phyloP scores from a whole-genome alignment of 2,329 filamentous ascomycete genomes.

The Lecanosticta acicola region DNA sequence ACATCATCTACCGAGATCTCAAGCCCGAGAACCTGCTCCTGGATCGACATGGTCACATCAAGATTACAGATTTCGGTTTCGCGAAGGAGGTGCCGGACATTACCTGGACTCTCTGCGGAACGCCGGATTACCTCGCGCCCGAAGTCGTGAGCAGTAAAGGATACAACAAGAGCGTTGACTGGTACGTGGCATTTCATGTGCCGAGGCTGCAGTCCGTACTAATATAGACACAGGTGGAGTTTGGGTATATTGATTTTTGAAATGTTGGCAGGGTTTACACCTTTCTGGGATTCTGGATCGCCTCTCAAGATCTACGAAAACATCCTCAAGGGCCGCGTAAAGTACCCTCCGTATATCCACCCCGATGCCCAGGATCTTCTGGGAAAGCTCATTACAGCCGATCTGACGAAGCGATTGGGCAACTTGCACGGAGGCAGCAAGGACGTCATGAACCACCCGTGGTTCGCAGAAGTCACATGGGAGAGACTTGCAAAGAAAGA shows the following conservation, averaged over 20 bases:
- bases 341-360: slow-evolving; percentile 94
- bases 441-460: slow-evolving; percentile 91
- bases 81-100: slow-evolving; percentile 98
- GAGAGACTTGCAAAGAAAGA: slow-evolving; percentile 90
- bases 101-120: slow-evolving; percentile 97
- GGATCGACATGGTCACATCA: slow-evolving; percentile 79
- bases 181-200: slow-evolving; percentile 54
- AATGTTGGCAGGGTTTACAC: slow-evolving; percentile 98
- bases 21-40: slow-evolving; percentile 94
- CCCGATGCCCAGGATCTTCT: slow-evolving; percentile 89
- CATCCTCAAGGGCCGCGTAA: slow-evolving; percentile 90
- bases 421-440: slow-evolving; percentile 86
- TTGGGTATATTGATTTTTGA: slow-evolving; percentile 97
- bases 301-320: slow-evolving; percentile 99
- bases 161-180: slow-evolving; percentile 99
- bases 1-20: slow-evolving; percentile 96
- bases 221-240: slow-evolving; percentile 72
- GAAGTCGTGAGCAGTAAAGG: slow-evolving; percentile 99
- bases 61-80: slow-evolving; percentile 93
- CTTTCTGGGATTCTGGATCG: slow-evolving; percentile 96
- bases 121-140: slow-evolving; percentile 92
- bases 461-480: slow-evolving; percentile 98
- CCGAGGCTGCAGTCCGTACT: background rate
- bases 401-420: slow-evolving; percentile 91
- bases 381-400: slow-evolving; percentile 85